A percentile compares a stretch with the other conserved stretches of the same genome.
Evolutionary conservation across 2,329 filamentous ascomycete species (phyloP).

Genomic region (Aspergillus viridinutans): DNA sequence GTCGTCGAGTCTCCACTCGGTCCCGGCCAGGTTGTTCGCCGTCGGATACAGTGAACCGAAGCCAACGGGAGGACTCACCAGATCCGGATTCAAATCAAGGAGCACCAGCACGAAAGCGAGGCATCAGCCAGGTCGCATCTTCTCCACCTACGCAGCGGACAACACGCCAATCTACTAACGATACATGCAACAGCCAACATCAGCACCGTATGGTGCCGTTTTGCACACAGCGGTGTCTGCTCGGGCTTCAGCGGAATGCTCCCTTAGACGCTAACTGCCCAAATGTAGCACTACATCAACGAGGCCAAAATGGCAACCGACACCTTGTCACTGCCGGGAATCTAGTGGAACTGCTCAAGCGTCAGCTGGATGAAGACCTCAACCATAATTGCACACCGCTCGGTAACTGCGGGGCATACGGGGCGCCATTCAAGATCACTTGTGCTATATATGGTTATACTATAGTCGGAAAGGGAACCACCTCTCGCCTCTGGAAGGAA

Average conservation of each 20-base stretch:
- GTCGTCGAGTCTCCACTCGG: slow-evolving; percentile 13
- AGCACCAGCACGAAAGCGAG: slow-evolving; percentile 16
- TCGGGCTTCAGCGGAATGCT: slow-evolving; percentile 19
- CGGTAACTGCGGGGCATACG: too few species aligned
- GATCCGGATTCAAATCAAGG: slow-evolving; percentile 14
- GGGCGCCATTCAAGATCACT: too few species aligned
- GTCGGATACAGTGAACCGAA: slow-evolving; percentile 2
- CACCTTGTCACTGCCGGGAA: too few species aligned
- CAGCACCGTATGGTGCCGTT: slow-evolving; percentile 17
- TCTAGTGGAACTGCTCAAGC: too few species aligned
- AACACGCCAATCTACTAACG: slow-evolving; percentile 4
- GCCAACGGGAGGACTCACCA: slow-evolving; percentile 6
- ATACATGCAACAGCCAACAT: slow-evolving; percentile 2
- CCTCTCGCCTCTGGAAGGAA: too few species aligned
- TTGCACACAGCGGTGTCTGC: slow-evolving; percentile 26
- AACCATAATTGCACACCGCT: too few species aligned
- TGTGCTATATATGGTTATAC: too few species aligned
- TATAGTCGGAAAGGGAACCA: too few species aligned
- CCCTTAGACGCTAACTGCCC: slow-evolving; percentile 25
- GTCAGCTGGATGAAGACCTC: too few species aligned
- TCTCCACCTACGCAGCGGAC: slow-evolving; percentile 12
- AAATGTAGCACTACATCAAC: too few species aligned
- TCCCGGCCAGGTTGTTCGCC: slow-evolving; percentile 17
- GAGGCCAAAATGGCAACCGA: too few species aligned
- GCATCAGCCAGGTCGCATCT: slow-evolving; percentile 20